Evolutionary conservation across 2,329 filamentous ascomycete species (phyloP).

Genomic region (Trichoderma arundinaceum): DNA sequence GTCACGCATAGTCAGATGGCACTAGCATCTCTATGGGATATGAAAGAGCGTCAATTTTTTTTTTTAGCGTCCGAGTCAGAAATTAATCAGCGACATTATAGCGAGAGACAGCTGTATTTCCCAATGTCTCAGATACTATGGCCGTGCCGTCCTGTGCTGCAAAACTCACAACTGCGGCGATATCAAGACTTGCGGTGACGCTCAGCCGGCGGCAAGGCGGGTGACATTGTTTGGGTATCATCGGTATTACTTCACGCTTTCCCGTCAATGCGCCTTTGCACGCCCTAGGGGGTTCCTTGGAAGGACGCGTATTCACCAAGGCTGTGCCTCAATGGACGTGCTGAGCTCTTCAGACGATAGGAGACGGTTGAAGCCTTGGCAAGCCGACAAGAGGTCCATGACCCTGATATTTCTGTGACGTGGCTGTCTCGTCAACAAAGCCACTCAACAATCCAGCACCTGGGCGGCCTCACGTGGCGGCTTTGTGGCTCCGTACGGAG

Average conservation of each 20-base stretch:
- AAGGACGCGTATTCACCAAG: slow-evolving; percentile 15
- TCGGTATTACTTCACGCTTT: not conserved
- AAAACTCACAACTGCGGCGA: not conserved
- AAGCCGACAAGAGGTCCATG: not conserved
- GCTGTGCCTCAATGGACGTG: slow-evolving; percentile 10
- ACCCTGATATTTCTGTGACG: not conserved
- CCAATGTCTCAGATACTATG: slow-evolving; percentile 1
- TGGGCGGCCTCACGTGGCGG: slow-evolving; percentile 30
- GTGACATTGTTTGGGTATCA: slow-evolving; percentile 1
- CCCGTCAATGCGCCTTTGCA: not conserved
- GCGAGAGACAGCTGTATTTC: slow-evolving; percentile 26
- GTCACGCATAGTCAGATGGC: slow-evolving; percentile 8
- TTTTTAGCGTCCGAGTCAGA: slow-evolving; percentile 22
- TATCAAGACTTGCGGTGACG: slow-evolving; percentile 16
- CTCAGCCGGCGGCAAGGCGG: not conserved
- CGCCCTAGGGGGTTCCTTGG: not conserved
- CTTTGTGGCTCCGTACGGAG: slow-evolving; percentile 4
- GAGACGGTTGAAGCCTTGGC: slow-evolving; percentile 18
- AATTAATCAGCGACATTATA: slow-evolving; percentile 17
- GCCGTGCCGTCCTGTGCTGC: not conserved
- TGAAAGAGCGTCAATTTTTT: not conserved
- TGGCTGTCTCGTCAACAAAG: slow-evolving; percentile 16
- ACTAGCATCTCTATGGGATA: not conserved
- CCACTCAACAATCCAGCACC: not conserved
- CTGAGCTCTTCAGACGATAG: not conserved